Conservation (phyloP, 768 basidiomycete genomes). For the Serpula lacrymans region DNA sequence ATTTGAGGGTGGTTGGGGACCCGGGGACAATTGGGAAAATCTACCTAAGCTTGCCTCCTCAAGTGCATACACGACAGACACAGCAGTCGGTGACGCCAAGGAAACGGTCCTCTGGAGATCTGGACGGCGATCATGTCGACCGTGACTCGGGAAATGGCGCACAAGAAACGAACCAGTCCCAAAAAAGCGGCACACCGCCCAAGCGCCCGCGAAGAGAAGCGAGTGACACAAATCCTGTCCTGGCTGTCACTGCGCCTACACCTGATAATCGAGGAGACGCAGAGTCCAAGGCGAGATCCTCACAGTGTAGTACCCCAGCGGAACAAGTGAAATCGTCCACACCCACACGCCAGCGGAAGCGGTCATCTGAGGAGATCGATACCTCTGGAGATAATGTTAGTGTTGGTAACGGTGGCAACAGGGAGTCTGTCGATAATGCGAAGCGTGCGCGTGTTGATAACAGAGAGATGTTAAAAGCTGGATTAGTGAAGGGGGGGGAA, state of each 20-base stretch:
- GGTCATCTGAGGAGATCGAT: slow-evolving; percentile 50
- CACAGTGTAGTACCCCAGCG: no score
- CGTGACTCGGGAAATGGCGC: slow-evolving; percentile 2
- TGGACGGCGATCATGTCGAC: slow-evolving; percentile 24
- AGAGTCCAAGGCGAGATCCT: no score
- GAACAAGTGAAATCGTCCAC: no score
- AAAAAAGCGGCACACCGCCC: slow-evolving; percentile 34
- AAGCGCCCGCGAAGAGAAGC: slow-evolving; percentile 33
- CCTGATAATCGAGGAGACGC: no score
- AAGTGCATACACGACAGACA: slow-evolving; percentile 7
- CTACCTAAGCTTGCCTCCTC: slow-evolving; percentile 11
- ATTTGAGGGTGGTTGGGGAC: slow-evolving; percentile 21
- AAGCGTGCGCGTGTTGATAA: no score
- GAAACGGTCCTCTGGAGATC: slow-evolving; percentile 36
- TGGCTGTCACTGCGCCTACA: no score
- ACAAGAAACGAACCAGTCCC: slow-evolving; percentile 3
- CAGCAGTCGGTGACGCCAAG: slow-evolving; percentile 20
- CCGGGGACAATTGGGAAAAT: slow-evolving; percentile 32
- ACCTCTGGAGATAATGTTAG: slow-evolving; percentile 11
- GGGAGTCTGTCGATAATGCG: slow-evolving; percentile 5
- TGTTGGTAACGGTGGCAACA: slow-evolving; percentile 14
- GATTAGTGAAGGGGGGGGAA: slow-evolving; percentile 27
- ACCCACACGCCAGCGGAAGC: slow-evolving; percentile 36
- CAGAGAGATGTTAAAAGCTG: slow-evolving; percentile 26
- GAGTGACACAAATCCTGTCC: slow-evolving; percentile 1